Evolutionary conservation across 331 rosid species (phyloP).

Genomic region (Phaseolus coccineus): DNA sequence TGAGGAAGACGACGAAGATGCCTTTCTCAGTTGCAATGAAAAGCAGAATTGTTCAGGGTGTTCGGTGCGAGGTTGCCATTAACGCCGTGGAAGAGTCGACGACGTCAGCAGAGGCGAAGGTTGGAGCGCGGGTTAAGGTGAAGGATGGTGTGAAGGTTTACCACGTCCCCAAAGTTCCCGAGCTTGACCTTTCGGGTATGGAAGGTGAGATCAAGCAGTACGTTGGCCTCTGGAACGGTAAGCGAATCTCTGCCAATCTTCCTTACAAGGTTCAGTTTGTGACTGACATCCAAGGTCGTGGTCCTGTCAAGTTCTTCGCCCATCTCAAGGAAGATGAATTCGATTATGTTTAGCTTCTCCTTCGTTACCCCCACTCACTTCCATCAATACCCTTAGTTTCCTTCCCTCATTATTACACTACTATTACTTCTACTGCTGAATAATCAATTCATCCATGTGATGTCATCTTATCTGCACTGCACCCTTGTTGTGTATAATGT

Average conservation of each 20-base stretch:
- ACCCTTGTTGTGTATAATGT: constrained; percentile 28
- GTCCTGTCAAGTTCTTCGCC: constrained; percentile 82
- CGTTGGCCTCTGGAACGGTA: constrained; percentile 86
- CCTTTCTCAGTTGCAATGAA: background rate
- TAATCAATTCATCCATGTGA: constrained; percentile 23
- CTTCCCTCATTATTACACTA: background rate
- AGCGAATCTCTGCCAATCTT: constrained; percentile 86
- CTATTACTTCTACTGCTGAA: background rate
- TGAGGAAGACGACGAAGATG: constrained; percentile 3
- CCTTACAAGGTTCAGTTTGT: constrained; percentile 84
- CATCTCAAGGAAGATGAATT: constrained; percentile 96
- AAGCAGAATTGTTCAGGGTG: background rate
- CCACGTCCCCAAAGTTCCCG: constrained; percentile 81
- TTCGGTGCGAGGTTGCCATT: constrained; percentile 44
- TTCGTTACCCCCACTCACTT: too few relatives aligned
- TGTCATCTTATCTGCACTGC: background rate
- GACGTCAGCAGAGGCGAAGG: constrained; percentile 48
- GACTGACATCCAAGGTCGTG: constrained; percentile 74
- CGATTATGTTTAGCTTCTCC: constrained; percentile 53
- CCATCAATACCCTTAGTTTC: too few relatives aligned
- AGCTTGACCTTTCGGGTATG: constrained; percentile 70
- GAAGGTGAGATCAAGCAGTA: constrained; percentile 91
- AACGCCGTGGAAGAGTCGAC: constrained; percentile 48
- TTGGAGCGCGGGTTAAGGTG: constrained; percentile 88
- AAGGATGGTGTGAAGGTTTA: constrained; percentile 81